Percentiles rank a stretch among this genome's conserved stretches.
Conservation (phyloP, 1,284 basidiomycete species). For the Neonothopanus nambi region DNA sequence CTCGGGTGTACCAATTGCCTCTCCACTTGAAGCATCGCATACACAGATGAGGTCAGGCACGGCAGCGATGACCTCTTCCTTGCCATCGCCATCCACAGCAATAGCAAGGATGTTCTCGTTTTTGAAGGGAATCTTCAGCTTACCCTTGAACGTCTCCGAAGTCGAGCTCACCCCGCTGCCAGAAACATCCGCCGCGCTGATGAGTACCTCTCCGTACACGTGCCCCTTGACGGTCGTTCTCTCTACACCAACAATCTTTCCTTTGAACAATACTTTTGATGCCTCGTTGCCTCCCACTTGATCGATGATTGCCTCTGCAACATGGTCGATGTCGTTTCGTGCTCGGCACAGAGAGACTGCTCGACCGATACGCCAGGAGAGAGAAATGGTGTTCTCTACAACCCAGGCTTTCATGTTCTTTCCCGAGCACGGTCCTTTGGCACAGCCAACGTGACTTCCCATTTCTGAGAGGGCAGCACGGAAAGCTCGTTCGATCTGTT, state of each 20-base stretch:
- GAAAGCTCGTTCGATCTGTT: constrained; percentile 32
- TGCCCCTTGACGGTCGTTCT: constrained; percentile 47
- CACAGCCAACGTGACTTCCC: constrained; percentile 34
- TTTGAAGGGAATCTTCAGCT: constrained; percentile 40
- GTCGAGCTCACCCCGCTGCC: constrained; percentile 14
- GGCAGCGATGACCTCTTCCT: constrained; percentile 36
- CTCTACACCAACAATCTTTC: constrained; percentile 55
- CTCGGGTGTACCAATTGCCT: constrained; percentile 50
- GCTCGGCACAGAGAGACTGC: constrained; percentile 44
- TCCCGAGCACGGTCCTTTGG: constrained; percentile 22
- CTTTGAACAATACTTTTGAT: constrained; percentile 49
- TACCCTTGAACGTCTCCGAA: constrained; percentile 24
- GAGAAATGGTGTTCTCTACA: constrained; percentile 52
- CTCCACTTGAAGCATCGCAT: constrained; percentile 54
- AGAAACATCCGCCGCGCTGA: constrained; percentile 33
- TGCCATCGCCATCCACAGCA: constrained; percentile 33
- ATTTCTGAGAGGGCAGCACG: constrained; percentile 41
- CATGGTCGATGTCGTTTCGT: constrained; percentile 43
- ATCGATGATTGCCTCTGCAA: constrained; percentile 50
- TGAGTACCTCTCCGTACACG: constrained; percentile 50
- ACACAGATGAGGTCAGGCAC: constrained; percentile 65
- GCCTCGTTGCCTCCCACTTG: constrained; percentile 42
- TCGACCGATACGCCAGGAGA: constrained; percentile 58
- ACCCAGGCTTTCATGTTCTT: constrained; percentile 24
- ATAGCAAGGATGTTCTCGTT: constrained; percentile 53